Evolutionary conservation across 768 basidiomycete genomes (phyloP), one percentile per base, ranked within the genome.

Genomic region (Dentipellis fragilis): DNA sequence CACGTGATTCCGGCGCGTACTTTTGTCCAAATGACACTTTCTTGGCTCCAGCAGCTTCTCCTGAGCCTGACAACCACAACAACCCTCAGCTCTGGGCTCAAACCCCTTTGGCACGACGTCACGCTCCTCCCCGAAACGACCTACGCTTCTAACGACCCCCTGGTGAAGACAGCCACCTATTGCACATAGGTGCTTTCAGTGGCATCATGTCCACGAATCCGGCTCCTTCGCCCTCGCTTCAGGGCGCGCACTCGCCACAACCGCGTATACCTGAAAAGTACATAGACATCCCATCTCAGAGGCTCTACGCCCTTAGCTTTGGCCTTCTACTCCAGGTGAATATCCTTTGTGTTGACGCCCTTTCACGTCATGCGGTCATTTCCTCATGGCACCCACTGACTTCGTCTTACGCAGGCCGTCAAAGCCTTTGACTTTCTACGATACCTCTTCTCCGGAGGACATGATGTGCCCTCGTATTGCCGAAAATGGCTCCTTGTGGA

Each of bases 401-500:
- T 11, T 46, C 1, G 19, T 35, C 34, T 3, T 21, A 21, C 6
- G 8, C 53, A 93, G 90, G 80, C 87, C 23, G 73, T 88, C 59
- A 95, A 95, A 74, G 54, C 82, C 2, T 69, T 88, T 56, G 89
- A 93, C 66, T 76, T 88, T 51, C 57, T 87, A 17, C 75, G 77
- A 62, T 80, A 72, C 49, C 66, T 80, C 54, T 66, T 85, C 57
- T 68, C 78, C 40, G 71, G 76, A 12, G 29, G 29, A 29, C 66
- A 73, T 56, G 73, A 75, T 56, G 71, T 52, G 11, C 17, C 34
- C 12, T 71, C 54, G 63, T 75, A 66, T 75, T 79, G 73, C 67
- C 73, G 66, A 57, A 89, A 89, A 72, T 90, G 88, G 86, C 71
- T 86, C n/a, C 68, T 81, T 39, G 72, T 83, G 59, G 89, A 89